Base-by-base conservation (phyloP, 2,329 filamentous ascomycete species). In the Colletotrichum horii region DNA sequence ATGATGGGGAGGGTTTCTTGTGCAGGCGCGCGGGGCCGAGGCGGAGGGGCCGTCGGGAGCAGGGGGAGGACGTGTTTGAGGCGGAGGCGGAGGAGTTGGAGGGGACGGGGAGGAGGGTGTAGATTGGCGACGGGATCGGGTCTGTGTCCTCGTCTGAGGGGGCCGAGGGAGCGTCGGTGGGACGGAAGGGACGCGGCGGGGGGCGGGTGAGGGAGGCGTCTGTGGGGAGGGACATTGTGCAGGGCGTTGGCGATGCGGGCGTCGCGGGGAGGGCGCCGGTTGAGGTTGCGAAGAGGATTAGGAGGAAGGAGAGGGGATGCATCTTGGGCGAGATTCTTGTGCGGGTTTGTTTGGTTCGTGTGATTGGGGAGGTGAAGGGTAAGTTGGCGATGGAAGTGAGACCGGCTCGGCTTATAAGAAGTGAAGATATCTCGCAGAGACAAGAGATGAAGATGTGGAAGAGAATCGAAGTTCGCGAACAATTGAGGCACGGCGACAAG, bases 31-130 rank as follows among this genome's bases (percentile, higher is more conserved):
- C 73, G 28, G 69, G 73, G 34, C 56, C 70, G 6, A 73, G 64
- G 43, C 73, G 73, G 43, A 75, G 73, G 3, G 70, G 70, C 43
- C 28, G 43, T 6, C 14, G 73, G 30, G 34, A 43, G 69, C 73
- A 73, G n/a, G 70, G 73, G 4, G 6, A 19, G 22, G 52, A 16
- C 16, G 30, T 19, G n/a, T 28, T 7, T 38, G 64, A 34, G 9
- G 69, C 62, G 12, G 73, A 72, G 19, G 73, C 67, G 14, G 72
- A 72, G n/a, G 73, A 75, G 64, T 75, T 75, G 48, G 67, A 74
- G 68, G 60, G 38, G 16, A 22, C 8, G 32, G n/a, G 34, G 32
- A 75, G 19, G 26, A 64, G 66, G 19, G 73, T 64, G 64, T 75
- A 75, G 64, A 73, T 64, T 28, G 73, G 73, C 3, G 69, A 30